Base-by-base conservation (phyloP, 1,284 basidiomycete species). In the Ustilago trichophora region DNA sequence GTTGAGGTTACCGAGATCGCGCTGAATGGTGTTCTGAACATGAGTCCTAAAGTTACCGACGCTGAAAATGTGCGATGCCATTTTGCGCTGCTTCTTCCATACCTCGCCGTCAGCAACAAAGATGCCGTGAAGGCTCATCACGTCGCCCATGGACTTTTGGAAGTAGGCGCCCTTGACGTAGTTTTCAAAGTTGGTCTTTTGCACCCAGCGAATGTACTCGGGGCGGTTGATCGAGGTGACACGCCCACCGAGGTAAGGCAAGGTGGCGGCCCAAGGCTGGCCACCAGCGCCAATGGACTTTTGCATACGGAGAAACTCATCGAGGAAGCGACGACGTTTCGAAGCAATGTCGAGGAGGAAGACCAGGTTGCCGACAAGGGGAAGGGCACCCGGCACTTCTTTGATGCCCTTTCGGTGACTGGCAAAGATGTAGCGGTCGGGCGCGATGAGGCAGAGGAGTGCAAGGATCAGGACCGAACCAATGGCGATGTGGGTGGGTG, bases 81-180 rank as follows among this genome's bases (percentile, higher is more conserved):
- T 51, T 44, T 62, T 77, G 38, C 80, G 66, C 44, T 80, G 77
- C 26, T 51, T 35, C 31, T 52, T 51, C 80, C 80, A 82, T 1
- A 50, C 19, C 13, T 63, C 44, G 1, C 80, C 80, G 40, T 82
- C 80, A 15, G 73, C 47, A 18, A 67, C 67, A 55, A 76, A 73
- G 58, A 76, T 75, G 35, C 75, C 75, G 21, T 65, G 55, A 3
- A 47, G 36, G 29, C 60, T 56, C 51, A 75, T 66, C 24, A 75
- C 56, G 32, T 75, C 71, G 16, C 46, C 46, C 58, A 75, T 68
- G 35, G 44, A 36, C 3, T 48, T 48, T 13, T 50, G 52, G 43
- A 73, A 71, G 41, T 38, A 32, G 12, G 41, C 7, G 2, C 73
- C 73, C 41, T 75, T 72, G 45, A 50, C 19, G 42, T 66, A 72